Conservation (phyloP, 1,139 yeast genomes). For the Hansenula sp. region DNA sequence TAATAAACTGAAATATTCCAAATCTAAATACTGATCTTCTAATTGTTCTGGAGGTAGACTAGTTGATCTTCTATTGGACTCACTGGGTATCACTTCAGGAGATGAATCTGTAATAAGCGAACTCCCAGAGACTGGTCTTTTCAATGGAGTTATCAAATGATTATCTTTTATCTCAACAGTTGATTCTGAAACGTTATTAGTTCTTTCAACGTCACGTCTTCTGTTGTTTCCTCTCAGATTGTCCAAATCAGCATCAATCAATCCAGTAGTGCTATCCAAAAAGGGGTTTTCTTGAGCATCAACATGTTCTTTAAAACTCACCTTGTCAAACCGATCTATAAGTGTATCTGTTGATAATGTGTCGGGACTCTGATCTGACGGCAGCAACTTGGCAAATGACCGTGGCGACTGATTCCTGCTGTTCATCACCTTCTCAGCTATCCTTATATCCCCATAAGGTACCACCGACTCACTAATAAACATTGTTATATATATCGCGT, state of each 20-base stretch:
- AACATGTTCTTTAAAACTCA: not conserved
- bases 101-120: slow-evolving; percentile 8
- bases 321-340: not conserved
- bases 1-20: slow-evolving; percentile 6
- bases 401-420: not conserved
- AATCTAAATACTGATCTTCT: slow-evolving; percentile 8
- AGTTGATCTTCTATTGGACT: not conserved
- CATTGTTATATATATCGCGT: too few species aligned
- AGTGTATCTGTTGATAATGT: slow-evolving; percentile 9
- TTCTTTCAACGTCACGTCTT: not conserved
- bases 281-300: not conserved
- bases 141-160: slow-evolving; percentile 13
- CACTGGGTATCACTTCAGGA: not conserved
- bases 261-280: not conserved
- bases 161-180: slow-evolving; percentile 13
- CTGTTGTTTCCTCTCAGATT: not conserved
- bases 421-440: not conserved
- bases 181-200: slow-evolving; percentile 15
- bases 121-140: slow-evolving; percentile 18
- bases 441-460: too few species aligned
- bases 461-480: too few species aligned
- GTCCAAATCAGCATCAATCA: not conserved
- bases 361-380: slow-evolving; percentile 7
- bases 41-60: not conserved
- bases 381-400: not conserved